Evolutionary conservation across 805 yeast species (phyloP).

Genomic region (Danielozyma ontarioensis): DNA sequence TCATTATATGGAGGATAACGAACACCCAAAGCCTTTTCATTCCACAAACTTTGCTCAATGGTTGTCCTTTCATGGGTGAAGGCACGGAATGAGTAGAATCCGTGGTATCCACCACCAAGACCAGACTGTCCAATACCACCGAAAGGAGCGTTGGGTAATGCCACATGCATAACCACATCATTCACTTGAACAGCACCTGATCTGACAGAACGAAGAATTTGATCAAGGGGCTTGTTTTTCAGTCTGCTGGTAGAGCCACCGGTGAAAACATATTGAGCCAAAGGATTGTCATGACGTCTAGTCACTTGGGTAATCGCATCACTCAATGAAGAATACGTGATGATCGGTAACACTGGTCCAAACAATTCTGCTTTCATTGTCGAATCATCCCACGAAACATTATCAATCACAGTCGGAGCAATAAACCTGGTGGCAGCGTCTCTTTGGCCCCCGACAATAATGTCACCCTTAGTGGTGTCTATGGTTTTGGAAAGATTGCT

Average conservation of each 20-base stretch:
- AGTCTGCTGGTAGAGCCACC: conserved; percentile 36
- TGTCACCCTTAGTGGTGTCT: conserved; percentile 45
- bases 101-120: conserved; percentile 70
- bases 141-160: conserved; percentile 66
- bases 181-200: conserved; percentile 71
- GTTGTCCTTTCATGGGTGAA: conserved; percentile 74
- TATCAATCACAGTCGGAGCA: conserved; percentile 68
- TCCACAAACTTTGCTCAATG: conserved; percentile 59
- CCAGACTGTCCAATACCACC: conserved; percentile 92
- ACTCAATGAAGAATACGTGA: conserved; percentile 45
- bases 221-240: conserved; percentile 40
- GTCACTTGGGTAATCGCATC: conserved; percentile 41
- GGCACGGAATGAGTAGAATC: conserved; percentile 52
- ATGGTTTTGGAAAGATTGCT: conserved; percentile 42
- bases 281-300: conserved; percentile 62
- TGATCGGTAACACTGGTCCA: conserved; percentile 79
- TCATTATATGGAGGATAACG: conserved; percentile 62
- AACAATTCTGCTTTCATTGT: conserved; percentile 75
- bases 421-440: conserved; percentile 42
- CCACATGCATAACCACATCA: conserved; percentile 71
- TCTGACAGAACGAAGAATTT: conserved; percentile 48
- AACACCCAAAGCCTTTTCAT: conserved; percentile 50
- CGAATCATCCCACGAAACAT: conserved; percentile 61
- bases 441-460: conserved; percentile 44
- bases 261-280: conserved; percentile 71